Conservation (phyloP, 2,329 filamentous ascomycete genomes). For the Microcyclospora tardicrescens region DNA sequence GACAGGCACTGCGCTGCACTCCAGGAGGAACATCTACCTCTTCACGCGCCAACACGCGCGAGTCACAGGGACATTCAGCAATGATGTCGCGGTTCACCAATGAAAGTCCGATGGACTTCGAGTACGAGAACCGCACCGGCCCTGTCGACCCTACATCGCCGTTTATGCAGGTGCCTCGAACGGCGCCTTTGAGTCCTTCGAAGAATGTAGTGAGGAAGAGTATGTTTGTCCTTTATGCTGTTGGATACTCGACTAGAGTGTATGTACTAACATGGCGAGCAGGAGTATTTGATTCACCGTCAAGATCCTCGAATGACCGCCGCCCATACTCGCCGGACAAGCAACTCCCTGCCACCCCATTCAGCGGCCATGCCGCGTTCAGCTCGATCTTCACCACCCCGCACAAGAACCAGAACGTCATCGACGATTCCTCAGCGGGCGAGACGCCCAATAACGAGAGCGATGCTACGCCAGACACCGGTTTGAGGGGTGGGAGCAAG, state of each 20-base stretch:
- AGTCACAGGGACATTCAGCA: neutral
- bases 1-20: no score
- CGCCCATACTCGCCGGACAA: constrained; percentile 22
- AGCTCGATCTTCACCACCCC: constrained; percentile 26
- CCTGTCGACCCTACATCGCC: constrained; percentile 35
- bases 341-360: constrained; percentile 26
- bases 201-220: constrained; percentile 4
- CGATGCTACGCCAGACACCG: constrained; percentile 18
- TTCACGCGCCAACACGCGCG: no score
- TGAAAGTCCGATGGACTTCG: constrained; percentile 38
- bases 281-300: constrained; percentile 32
- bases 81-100: constrained; percentile 6
- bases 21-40: no score
- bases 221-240: no score
- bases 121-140: constrained; percentile 36
- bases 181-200: constrained; percentile 1
- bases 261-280: constrained; percentile 8
- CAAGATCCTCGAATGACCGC: constrained; percentile 38
- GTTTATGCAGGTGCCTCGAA: constrained; percentile 24
- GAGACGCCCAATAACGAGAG: constrained; percentile 34
- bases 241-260: no score
- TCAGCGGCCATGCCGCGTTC: constrained; percentile 10
- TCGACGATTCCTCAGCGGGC: constrained; percentile 34
- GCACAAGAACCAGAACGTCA: constrained; percentile 23
- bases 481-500: constrained; percentile 11